Conservation (phyloP, 129 eudicot species). For the Oenanthe sinensis region DNA sequence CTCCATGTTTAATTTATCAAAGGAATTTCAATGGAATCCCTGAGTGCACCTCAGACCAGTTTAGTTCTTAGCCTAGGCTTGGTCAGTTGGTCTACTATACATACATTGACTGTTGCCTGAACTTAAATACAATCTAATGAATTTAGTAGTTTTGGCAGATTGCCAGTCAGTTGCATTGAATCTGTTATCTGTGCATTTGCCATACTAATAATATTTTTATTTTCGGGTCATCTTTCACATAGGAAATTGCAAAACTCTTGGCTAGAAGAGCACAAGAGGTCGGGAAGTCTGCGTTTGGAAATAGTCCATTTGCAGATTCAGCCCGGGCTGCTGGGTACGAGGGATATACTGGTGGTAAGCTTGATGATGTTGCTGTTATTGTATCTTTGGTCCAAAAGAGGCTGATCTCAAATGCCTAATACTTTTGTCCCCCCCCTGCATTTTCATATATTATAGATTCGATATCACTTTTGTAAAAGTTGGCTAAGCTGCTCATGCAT, state of each 20-base stretch:
- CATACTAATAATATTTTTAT: neutral
- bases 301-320: slow-evolving; percentile 84
- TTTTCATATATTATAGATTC: neutral
- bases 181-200: neutral
- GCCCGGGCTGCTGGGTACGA: slow-evolving; percentile 77
- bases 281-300: slow-evolving; percentile 43
- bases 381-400: slow-evolving; percentile 60
- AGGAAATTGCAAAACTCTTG: slow-evolving; percentile 72
- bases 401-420: slow-evolving; percentile 9
- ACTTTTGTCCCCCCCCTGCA: neutral
- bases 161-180: neutral
- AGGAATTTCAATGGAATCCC: neutral
- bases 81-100: neutral
- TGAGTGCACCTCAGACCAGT: neutral
- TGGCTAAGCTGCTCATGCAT: neutral
- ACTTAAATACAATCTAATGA: neutral
- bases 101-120: neutral
- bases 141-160: neutral
- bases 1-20: neutral
- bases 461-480: neutral
- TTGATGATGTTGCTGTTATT: slow-evolving; percentile 72
- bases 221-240: slow-evolving; percentile 3
- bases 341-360: slow-evolving; percentile 75
- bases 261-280: slow-evolving; percentile 72
- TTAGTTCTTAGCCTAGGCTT: neutral